Evolutionary conservation across 768 basidiomycete species (phyloP).

Genomic region (Obba rivulosa): DNA sequence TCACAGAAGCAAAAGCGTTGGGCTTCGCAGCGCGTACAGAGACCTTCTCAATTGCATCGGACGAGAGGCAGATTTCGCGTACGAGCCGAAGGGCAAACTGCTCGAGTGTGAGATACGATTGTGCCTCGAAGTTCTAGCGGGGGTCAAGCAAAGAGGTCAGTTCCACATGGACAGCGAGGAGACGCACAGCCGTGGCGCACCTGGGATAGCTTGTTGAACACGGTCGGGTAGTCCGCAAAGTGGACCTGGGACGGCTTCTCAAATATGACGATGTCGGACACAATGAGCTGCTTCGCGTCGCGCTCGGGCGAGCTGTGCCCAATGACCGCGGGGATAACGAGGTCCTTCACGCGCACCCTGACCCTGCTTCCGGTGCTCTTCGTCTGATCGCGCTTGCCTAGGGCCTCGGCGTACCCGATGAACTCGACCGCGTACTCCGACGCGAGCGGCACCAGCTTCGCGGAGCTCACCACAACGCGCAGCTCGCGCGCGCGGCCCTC

Average conservation of each 20-base stretch:
- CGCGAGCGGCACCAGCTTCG: slow-evolving; percentile 51
- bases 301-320: slow-evolving; percentile 72
- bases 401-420: neutral
- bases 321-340: slow-evolving; percentile 53
- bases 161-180: neutral
- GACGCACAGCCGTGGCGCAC: slow-evolving; percentile 8
- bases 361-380: slow-evolving; percentile 5
- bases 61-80: slow-evolving; percentile 29
- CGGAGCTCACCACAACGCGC: slow-evolving; percentile 34
- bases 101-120: slow-evolving; percentile 57
- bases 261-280: slow-evolving; percentile 45
- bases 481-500: slow-evolving; percentile 33
- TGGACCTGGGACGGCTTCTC: slow-evolving; percentile 22
- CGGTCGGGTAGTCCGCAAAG: slow-evolving; percentile 33
- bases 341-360: slow-evolving; percentile 37
- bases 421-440: slow-evolving; percentile 35
- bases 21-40: slow-evolving; percentile 63
- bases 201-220: slow-evolving; percentile 29
- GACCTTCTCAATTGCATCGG: slow-evolving; percentile 32
- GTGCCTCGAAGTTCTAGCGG: slow-evolving; percentile 41
- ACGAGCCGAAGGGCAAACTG: slow-evolving; percentile 47
- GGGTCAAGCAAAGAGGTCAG: neutral
- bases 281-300: slow-evolving; percentile 55
- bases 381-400: neutral
- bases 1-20: slow-evolving; percentile 62